These are phyloP conservation scores for Ramaria rubella DNA, from an alignment of 768 basidiomycete genomes.

Conservation along the genomic window DNA sequence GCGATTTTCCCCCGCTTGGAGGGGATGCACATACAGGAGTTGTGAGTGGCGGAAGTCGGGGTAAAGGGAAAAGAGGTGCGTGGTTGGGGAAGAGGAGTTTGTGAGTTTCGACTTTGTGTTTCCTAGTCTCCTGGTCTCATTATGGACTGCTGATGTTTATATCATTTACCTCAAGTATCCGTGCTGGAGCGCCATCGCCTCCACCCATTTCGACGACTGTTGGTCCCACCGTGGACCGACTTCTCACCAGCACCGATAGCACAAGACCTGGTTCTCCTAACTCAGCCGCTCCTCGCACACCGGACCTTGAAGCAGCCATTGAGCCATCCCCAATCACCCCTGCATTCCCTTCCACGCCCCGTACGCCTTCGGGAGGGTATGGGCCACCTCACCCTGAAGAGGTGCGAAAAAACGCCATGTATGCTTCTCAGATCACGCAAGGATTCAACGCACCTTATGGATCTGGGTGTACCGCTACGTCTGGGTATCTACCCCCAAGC, in stretches of 20 bases:
- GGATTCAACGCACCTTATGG: background rate
- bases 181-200: slow-evolving; percentile 4
- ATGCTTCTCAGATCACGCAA: background rate
- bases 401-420: background rate
- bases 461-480: no score
- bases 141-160: background rate
- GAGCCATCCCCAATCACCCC: slow-evolving; percentile 46
- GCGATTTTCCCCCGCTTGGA: slow-evolving; percentile 7
- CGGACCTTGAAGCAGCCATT: slow-evolving; percentile 29
- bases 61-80: background rate
- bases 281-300: slow-evolving; percentile 14
- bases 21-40: background rate
- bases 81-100: slow-evolving; percentile 5
- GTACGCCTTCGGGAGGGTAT: slow-evolving; percentile 2
- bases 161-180: background rate
- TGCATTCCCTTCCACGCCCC: background rate
- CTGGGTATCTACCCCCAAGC: background rate
- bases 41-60: background rate
- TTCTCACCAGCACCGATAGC: slow-evolving; percentile 6
- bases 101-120: background rate
- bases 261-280: slow-evolving; percentile 13
- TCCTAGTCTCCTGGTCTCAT: background rate
- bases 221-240: background rate
- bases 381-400: background rate
- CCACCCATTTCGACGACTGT: slow-evolving; percentile 1